Conservation (phyloP, 306 rosid genomes). For the Canavalia ensiformis region DNA sequence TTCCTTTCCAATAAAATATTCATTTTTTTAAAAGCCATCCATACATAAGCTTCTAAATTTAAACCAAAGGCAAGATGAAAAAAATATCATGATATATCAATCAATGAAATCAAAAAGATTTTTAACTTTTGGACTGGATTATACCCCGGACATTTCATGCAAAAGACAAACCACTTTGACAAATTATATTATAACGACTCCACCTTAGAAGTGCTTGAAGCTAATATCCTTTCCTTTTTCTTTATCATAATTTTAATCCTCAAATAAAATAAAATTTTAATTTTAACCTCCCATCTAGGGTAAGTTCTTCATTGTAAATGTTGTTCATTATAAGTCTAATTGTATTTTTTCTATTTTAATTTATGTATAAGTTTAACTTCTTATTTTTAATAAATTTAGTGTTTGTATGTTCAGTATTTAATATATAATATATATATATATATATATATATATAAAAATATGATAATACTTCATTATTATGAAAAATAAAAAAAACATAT, state of each 20-base stretch:
- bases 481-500: no score
- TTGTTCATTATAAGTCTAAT: no score
- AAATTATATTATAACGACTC: conserved; percentile 40
- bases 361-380: no score
- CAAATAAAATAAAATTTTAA: neutral
- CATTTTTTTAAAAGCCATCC: conserved; percentile 42
- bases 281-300: conserved; percentile 27
- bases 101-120: conserved; percentile 63
- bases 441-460: no score
- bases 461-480: no score
- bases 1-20: conserved; percentile 14
- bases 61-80: conserved; percentile 54
- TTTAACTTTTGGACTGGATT: conserved; percentile 54
- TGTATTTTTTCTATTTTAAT: no score
- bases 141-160: conserved; percentile 49
- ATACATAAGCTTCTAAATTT: conserved; percentile 50
- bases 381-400: no score
- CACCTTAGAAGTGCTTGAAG: conserved; percentile 53
- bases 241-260: neutral
- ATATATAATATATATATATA: no score
- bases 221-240: neutral
- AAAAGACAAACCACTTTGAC: conserved; percentile 50
- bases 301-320: neutral
- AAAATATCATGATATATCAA: conserved; percentile 69
- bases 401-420: no score